Evolutionary conservation across 2,329 filamentous ascomycete species (phyloP), one percentile per base, ranked within the genome.

Genomic region (Penicillium sp.): DNA sequence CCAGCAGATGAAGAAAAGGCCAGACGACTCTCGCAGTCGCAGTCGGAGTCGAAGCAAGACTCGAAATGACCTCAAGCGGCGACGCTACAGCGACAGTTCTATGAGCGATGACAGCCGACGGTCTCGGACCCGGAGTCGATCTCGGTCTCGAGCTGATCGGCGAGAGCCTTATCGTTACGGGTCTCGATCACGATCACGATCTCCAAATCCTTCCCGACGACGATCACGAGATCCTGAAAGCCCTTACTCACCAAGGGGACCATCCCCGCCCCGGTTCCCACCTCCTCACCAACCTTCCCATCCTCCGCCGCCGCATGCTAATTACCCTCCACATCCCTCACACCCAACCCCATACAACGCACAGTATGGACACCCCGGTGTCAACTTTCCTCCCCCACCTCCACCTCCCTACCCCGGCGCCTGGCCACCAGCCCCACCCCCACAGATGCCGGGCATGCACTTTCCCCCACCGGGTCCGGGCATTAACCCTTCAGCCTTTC

Each of bases 1-100:
- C 67, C 80, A 90, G 59, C 89, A 88, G 65, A 94, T 94, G 88
- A 90, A 87, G 71, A 72, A 68, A 54, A 62, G 70, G 42, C 54
- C 59, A 20, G 62, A 57, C n/a, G 54, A 64, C 36, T 47, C 46
- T 65, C 74, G 52, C 70, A 81, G 54, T 55, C 77, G 59, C 75
- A 79, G 42, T 76, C 78, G 1, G 74, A 84, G 63, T 66, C 77
- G 60, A 74, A 80, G 46, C 77, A 78, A 2, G 75, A 83, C 60
- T 65, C 56, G 54, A 27, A 58, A 59, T 37, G 79, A 62, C 13
- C 4, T 15, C 34, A 75, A 71, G 47, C 67, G 70, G 49, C 62
- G 73, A 43, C 69, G 74, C 32, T 72, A 75, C 56, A 76, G 72
- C 54, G 64, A 68, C 46, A 75, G 69, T 41, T 58, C 58, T 9